Evolutionary conservation across 352 stramenopile genomes (phyloP).

Genomic region (Globisporangium spinosum): DNA sequence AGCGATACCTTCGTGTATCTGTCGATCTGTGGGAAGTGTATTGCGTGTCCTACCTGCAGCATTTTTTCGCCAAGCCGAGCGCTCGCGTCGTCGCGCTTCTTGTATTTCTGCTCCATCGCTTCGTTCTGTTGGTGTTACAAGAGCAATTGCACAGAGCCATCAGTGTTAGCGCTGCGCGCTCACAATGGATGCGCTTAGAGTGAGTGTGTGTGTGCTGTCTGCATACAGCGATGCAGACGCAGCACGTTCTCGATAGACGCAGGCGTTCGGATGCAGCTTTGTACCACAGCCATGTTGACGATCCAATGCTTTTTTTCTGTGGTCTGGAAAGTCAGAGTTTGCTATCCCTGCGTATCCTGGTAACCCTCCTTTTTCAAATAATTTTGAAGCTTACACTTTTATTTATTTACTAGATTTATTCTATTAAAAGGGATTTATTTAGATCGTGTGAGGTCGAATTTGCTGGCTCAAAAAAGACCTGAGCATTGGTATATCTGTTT

Average conservation of each 20-base stretch:
- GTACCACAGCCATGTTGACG: conserved; percentile 8
- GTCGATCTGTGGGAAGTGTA: neutral
- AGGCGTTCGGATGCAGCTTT: neutral
- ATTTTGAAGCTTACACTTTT: neutral
- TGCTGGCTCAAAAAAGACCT: neutral
- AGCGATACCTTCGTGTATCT: neutral
- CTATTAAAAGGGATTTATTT: neutral
- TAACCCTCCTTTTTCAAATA: neutral
- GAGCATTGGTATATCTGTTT: neutral
- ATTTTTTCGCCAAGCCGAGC: conserved; percentile 76
- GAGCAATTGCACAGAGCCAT: neutral
- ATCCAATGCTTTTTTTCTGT: neutral
- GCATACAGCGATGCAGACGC: neutral
- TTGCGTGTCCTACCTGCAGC: conserved; percentile 41
- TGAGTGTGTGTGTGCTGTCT: too few species aligned
- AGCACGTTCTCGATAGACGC: neutral
- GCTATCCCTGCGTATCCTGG: neutral
- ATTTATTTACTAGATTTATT: neutral
- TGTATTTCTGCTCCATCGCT: conserved; percentile 34
- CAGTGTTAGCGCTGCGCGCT: neutral
- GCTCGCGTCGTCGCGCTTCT: conserved; percentile 75
- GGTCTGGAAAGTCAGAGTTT: neutral
- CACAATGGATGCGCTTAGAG: neutral
- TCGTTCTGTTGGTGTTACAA: conserved; percentile 6
- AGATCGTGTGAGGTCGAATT: neutral